These are phyloP conservation scores for Cantharellus anzutake DNA, from an alignment of 768 basidiomycete genomes.

Conservation along the genomic window DNA sequence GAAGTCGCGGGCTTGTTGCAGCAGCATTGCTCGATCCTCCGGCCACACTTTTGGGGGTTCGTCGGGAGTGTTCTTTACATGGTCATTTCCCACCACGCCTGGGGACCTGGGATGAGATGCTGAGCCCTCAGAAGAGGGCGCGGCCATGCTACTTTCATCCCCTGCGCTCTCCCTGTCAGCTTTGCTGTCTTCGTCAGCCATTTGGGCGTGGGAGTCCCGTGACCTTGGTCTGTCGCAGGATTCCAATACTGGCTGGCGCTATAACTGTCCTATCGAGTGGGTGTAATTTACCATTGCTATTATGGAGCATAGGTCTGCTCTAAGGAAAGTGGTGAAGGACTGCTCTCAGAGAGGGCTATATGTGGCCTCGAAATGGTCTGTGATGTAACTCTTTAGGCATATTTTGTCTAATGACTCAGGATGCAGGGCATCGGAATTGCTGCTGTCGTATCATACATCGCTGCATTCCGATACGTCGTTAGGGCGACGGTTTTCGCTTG, in stretches of 20 bases:
- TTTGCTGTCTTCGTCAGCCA: no score
- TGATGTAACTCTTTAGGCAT: background rate
- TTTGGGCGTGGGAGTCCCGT: no score
- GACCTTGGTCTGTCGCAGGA: no score
- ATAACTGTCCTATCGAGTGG: no score
- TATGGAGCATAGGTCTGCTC: background rate
- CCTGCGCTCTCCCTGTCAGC: no score
- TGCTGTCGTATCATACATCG: background rate
- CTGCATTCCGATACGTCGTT: background rate
- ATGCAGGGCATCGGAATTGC: background rate
- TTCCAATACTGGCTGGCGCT: no score
- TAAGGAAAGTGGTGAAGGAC: constrained; percentile 46
- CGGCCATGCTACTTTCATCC: no score
- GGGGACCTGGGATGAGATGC: background rate
- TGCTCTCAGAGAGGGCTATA: constrained; percentile 54
- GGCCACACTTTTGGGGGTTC: background rate
- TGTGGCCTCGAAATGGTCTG: constrained; percentile 62
- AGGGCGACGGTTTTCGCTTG: background rate
- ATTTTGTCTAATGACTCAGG: background rate
- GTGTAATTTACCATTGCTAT: background rate
- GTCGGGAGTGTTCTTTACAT: background rate
- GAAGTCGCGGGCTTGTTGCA: constrained; percentile 7
- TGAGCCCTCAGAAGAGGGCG: background rate
- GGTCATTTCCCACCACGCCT: background rate
- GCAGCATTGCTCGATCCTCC: background rate